Conservation (phyloP, 192 early-diverging fungal species). For the Pilobolus umbonatus region DNA sequence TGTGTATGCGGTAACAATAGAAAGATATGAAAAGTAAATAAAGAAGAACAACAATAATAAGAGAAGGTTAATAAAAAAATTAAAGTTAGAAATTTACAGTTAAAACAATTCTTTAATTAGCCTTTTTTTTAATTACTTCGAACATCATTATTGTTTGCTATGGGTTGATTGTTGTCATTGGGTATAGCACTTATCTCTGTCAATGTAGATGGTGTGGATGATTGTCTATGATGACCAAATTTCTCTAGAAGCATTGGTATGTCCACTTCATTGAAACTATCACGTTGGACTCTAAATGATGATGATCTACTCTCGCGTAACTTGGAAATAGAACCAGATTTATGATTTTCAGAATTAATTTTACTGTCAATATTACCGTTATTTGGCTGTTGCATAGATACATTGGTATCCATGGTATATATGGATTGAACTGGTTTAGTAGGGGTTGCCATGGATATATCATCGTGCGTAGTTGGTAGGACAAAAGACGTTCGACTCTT, state of each 20-base stretch:
- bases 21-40: background rate
- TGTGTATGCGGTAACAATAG: background rate
- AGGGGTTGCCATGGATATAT: no score
- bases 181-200: conserved; percentile 7
- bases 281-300: no score
- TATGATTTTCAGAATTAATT: background rate
- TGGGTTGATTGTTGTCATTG: background rate
- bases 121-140: background rate
- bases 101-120: no score
- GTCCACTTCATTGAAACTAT: no score
- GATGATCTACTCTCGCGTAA: conserved; percentile 4
- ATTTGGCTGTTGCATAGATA: no score
- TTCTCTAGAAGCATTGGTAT: background rate
- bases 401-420: no score
- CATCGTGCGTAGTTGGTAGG: no score
- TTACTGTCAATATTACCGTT: no score
- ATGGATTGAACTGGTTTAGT: no score
- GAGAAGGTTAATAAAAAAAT: background rate
- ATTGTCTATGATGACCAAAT: conserved; percentile 11
- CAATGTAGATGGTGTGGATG: conserved; percentile 26
- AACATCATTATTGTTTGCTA: background rate
- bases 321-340: conserved; percentile 7
- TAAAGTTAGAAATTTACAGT: no score
- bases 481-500: conserved; percentile 16
- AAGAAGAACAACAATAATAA: background rate